Evolutionary conservation across 1,139 yeast genomes (phyloP).

Genomic region (Pichia terricola): DNA sequence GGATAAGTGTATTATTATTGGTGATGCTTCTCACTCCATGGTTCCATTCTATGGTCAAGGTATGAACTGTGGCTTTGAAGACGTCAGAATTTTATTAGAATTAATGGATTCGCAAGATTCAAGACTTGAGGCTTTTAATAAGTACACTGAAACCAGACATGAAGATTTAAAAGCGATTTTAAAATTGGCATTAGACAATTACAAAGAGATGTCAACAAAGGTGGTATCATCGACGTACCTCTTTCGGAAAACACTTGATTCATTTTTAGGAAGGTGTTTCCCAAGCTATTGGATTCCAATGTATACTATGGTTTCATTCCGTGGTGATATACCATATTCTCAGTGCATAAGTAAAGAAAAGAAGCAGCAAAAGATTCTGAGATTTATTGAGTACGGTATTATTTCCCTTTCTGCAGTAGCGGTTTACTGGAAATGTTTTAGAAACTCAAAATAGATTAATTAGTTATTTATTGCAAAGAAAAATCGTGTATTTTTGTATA

Average conservation of each 20-base stretch:
- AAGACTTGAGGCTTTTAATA: slow-evolving; percentile 42
- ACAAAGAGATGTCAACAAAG: slow-evolving; percentile 78
- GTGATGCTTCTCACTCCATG: slow-evolving; percentile 96
- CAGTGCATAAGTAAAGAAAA: slow-evolving; percentile 50
- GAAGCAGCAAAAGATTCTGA: slow-evolving; percentile 39
- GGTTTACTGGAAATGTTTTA: slow-evolving; percentile 3
- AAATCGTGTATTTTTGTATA: no score
- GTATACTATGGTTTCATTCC: slow-evolving; percentile 86
- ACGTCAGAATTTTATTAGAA: slow-evolving; percentile 58
- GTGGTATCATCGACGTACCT: slow-evolving; percentile 60
- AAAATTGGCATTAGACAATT: slow-evolving; percentile 71
- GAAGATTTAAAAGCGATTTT: slow-evolving; percentile 67
- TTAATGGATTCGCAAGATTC: slow-evolving; percentile 38
- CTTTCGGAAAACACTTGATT: slow-evolving; percentile 61
- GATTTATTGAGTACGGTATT: slow-evolving; percentile 15
- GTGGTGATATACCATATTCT: slow-evolving; percentile 73
- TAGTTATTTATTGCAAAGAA: no score
- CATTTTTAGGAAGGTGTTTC: slow-evolving; percentile 44
- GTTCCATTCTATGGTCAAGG: slow-evolving; percentile 98
- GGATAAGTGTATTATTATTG: slow-evolving; percentile 62
- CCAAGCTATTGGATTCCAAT: slow-evolving; percentile 72
- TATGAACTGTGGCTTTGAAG: slow-evolving; percentile 94
- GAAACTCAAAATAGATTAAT: background rate
- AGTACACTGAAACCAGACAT: slow-evolving; percentile 50
- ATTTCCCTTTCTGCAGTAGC: slow-evolving; percentile 8